Conservation (phyloP, 345 rosid genomes). For the Melaleuca alternifolia region DNA sequence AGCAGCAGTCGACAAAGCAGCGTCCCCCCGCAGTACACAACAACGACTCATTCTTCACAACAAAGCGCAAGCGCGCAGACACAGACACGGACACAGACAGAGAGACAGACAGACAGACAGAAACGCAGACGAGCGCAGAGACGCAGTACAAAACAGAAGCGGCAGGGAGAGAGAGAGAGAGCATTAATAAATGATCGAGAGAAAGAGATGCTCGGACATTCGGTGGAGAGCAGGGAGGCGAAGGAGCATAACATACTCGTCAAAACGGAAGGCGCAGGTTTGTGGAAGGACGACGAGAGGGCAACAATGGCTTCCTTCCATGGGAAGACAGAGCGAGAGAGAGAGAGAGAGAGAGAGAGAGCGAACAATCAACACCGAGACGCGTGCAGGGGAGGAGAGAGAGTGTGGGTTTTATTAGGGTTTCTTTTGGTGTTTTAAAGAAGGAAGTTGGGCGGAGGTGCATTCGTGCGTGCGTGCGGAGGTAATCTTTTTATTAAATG, state of each 20-base stretch:
- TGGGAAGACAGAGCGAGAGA: no score
- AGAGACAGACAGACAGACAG: not conserved
- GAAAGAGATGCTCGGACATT: not conserved
- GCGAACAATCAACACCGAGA: not conserved
- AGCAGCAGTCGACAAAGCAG: slow-evolving; percentile 21
- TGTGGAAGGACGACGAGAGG: not conserved
- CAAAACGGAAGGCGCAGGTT: no score
- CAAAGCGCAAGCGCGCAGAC: not conserved
- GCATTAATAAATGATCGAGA: not conserved
- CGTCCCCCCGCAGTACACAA: not conserved
- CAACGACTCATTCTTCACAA: not conserved
- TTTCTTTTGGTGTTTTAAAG: no score
- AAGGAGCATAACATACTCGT: no score
- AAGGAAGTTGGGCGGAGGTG: no score
- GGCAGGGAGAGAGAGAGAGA: slow-evolving; percentile 7
- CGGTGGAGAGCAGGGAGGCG: no score
- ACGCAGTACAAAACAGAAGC: slow-evolving; percentile 13
- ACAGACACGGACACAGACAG: no score
- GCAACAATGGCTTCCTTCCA: not conserved
- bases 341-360: not conserved
- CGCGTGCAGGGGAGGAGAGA: not conserved
- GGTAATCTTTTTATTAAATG: no score
- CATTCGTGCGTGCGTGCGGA: no score
- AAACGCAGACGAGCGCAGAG: not conserved
- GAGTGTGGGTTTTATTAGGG: not conserved